Percentiles rank a stretch among this genome's conserved stretches.
Conservation (phyloP, 2,329 filamentous ascomycete genomes). For the Calonectria fujianensis region DNA sequence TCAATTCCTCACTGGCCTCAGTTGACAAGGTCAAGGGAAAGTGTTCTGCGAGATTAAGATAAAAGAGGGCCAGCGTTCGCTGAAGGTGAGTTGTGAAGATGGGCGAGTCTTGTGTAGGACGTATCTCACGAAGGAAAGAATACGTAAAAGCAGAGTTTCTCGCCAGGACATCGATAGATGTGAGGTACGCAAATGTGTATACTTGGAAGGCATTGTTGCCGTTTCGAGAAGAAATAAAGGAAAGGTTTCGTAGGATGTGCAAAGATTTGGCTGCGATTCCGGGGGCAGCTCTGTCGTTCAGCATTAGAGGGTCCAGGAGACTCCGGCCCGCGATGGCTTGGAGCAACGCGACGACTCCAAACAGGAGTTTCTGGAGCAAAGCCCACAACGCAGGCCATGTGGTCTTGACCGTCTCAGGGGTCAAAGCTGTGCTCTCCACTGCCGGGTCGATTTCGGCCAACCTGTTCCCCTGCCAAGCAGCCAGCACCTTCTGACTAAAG, state of each 20-base stretch:
- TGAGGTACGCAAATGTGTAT: slow-evolving; percentile 88
- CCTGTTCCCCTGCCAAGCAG: slow-evolving; percentile 84
- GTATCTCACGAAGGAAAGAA: slow-evolving; percentile 79
- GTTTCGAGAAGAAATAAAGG: slow-evolving; percentile 86
- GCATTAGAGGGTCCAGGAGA: slow-evolving; percentile 70
- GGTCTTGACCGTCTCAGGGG: slow-evolving; percentile 77
- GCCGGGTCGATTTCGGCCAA: slow-evolving; percentile 83
- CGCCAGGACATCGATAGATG: slow-evolving; percentile 87
- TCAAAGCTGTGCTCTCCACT: slow-evolving; percentile 78
- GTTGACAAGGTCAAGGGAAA: slow-evolving; percentile 83
- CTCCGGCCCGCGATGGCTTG: slow-evolving; percentile 82
- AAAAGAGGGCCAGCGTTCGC: slow-evolving; percentile 88
- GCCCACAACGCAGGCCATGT: slow-evolving; percentile 86
- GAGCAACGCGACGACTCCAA: slow-evolving; percentile 83
- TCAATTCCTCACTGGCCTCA: slow-evolving; percentile 80
- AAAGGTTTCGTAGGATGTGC: slow-evolving; percentile 84
- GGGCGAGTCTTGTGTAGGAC: slow-evolving; percentile 62
- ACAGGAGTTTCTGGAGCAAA: slow-evolving; percentile 84
- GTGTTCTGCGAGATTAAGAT: slow-evolving; percentile 90
- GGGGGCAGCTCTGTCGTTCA: slow-evolving; percentile 71
- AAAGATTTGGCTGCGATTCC: slow-evolving; percentile 82
- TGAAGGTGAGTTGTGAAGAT: slow-evolving; percentile 68
- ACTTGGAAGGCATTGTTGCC: slow-evolving; percentile 86
- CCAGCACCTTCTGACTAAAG: slow-evolving; percentile 80
- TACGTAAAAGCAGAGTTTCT: slow-evolving; percentile 80